Evolutionary conservation across 257 asterid species (phyloP), one percentile per base, ranked within the genome.

Genomic region (Catharanthus roseus): DNA sequence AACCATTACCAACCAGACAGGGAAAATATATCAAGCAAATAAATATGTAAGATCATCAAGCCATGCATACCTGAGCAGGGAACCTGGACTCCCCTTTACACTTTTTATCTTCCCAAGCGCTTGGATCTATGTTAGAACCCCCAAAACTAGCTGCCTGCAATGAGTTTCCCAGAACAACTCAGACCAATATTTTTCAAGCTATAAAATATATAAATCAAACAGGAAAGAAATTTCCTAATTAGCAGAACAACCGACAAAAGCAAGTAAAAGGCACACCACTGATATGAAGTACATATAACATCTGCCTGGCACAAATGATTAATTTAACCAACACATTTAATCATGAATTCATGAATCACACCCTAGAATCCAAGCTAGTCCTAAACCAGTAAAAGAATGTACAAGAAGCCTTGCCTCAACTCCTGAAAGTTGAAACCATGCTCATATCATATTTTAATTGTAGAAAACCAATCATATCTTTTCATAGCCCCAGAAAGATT

Each of bases 61-160:
- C 75, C 51, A 26, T 18, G 23, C 38, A 55, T 70, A 93, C 98
- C 97, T 93, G 98, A 38, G 98, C 97, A 73, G 98, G 97, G 78
- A 93, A 93, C 79, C 98, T 90, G 3, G 98, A 90, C 81, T 90
- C 97, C 53, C 98, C 97, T 87, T 85, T 93, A 82, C 97, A 93
- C 74, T 93, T 93, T 75, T 93, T 90, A 82, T 90, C 97, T 82
- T 93, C 97, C 98, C 97, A 93, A 51, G 98, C 97, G 71, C 96
- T 93, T n/a, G 97, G 95, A 85, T 93, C 98, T 54, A 93, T 90
- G 88, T 93, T 90, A 68, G 95, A 84, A 70, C 96, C 97, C 82
- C 98, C 98, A 82, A 93, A 90, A 78, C 88, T 81, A 24, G 84
- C 51, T 8, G 98, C 96, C 98, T 93, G 81, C 34, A 31, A 67